These are phyloP conservation scores for Penicillium nucicola DNA, from an alignment of 495 filamentous ascomycete species.

Conservation along the genomic window DNA sequence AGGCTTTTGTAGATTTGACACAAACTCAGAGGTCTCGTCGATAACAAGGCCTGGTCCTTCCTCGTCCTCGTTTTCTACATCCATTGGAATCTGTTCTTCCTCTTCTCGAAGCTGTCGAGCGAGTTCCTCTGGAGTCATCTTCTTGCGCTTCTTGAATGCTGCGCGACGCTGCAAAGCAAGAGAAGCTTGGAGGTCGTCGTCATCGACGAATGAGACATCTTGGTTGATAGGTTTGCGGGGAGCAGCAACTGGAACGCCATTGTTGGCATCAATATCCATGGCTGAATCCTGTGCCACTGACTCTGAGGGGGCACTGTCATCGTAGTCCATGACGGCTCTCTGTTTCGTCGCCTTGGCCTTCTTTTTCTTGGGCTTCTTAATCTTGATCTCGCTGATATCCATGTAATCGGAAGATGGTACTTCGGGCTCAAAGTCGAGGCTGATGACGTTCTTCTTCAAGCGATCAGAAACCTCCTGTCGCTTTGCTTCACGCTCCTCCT, in stretches of 20 bases:
- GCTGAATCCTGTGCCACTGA: constrained; percentile 42
- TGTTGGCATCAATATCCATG: constrained; percentile 75
- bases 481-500: constrained; percentile 60
- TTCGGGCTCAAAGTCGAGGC: constrained; percentile 67
- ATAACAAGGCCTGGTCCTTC: constrained; percentile 73
- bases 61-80: constrained; percentile 49
- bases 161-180: constrained; percentile 75
- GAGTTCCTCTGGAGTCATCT: constrained; percentile 76
- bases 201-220: constrained; percentile 73
- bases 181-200: constrained; percentile 87
- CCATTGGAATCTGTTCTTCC: constrained; percentile 52
- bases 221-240: constrained; percentile 62
- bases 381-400: constrained; percentile 78
- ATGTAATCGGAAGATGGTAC: constrained; percentile 79
- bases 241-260: constrained; percentile 29
- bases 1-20: constrained; percentile 73
- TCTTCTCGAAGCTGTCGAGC: constrained; percentile 80
- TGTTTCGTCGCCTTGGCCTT: constrained; percentile 75
- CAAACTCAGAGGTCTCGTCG: constrained; percentile 93
- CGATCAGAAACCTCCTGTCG: constrained; percentile 54
- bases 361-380: constrained; percentile 93
- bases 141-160: constrained; percentile 89
- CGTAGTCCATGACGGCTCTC: constrained; percentile 68
- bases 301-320: constrained; percentile 61
- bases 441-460: constrained; percentile 67